Evolutionary conservation across 2,329 filamentous ascomycete genomes (phyloP).

Genomic region (Penicillium sumatraense): DNA sequence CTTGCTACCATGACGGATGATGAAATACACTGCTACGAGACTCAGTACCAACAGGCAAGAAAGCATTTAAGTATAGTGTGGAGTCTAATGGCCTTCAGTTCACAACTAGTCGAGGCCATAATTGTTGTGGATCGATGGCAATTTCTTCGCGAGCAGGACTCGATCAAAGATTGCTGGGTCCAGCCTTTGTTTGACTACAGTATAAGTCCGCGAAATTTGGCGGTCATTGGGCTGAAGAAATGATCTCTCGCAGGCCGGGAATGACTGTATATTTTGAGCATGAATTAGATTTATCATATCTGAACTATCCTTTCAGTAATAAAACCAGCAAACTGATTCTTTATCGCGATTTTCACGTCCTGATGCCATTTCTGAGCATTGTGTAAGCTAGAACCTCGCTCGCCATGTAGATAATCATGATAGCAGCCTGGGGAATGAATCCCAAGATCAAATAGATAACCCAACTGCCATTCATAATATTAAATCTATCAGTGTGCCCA

Average conservation of each 20-base stretch:
- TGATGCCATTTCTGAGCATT: background rate
- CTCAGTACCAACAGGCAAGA: conserved; percentile 66
- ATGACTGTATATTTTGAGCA: no score
- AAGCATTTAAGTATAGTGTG: conserved; percentile 86
- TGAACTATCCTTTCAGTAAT: no score
- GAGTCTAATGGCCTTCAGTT: conserved; percentile 96
- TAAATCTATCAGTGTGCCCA: background rate
- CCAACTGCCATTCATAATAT: background rate
- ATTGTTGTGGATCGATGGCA: conserved; percentile 91
- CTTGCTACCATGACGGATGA: conserved; percentile 74
- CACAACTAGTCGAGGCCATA: conserved; percentile 82
- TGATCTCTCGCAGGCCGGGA: no score
- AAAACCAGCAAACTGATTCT: no score
- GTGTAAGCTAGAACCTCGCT: background rate
- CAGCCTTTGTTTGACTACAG: conserved; percentile 90
- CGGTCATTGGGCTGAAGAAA: conserved; percentile 87
- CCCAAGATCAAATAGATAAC: background rate
- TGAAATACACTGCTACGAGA: conserved; percentile 74
- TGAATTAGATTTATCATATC: no score
- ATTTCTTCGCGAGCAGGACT: conserved; percentile 79
- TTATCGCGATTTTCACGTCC: no score
- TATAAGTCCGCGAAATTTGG: conserved; percentile 85
- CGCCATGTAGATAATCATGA: background rate
- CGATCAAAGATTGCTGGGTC: conserved; percentile 80
- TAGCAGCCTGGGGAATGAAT: background rate